A percentile compares a stretch with the other conserved stretches of the same genome.
These are phyloP conservation scores for Nadsonia fulvescens DNA, from an alignment of 805 yeast species.

Conservation along the genomic window DNA sequence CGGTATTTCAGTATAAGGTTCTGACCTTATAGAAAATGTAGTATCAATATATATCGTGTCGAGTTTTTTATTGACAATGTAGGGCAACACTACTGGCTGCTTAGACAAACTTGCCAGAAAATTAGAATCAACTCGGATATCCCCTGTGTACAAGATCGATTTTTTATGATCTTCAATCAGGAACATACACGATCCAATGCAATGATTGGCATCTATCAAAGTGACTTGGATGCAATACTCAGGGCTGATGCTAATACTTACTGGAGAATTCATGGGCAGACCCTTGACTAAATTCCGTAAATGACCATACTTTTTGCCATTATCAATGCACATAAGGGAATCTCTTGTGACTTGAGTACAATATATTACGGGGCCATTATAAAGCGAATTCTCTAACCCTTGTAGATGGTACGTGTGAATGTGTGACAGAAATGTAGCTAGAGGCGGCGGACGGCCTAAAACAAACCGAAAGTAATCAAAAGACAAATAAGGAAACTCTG, in stretches of 20 bases:
- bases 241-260: conserved; percentile 9
- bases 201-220: conserved; percentile 34
- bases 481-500: too few relatives aligned
- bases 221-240: conserved; percentile 20
- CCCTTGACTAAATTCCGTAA: conserved; percentile 2
- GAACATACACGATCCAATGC: conserved; percentile 43
- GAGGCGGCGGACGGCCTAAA: conserved; percentile 10
- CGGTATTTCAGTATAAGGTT: conserved; percentile 29
- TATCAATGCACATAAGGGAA: neutral
- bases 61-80: conserved; percentile 18
- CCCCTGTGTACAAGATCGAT: conserved; percentile 37
- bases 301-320: conserved; percentile 6
- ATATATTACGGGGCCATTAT: conserved; percentile 25
- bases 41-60: conserved; percentile 37
- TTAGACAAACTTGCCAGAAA: conserved; percentile 25
- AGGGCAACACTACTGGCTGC: conserved; percentile 27
- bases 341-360: conserved; percentile 28
- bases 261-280: conserved; percentile 10
- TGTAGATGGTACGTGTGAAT: conserved; percentile 35
- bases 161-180: conserved; percentile 21
- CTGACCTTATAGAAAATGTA: conserved; percentile 31
- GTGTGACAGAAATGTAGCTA: conserved; percentile 28
- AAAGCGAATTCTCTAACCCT: conserved; percentile 25
- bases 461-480: too few relatives aligned
- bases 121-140: conserved; percentile 37